Evolutionary conservation across 345 rosid genomes (phyloP).

Genomic region (Combretum micranthum): DNA sequence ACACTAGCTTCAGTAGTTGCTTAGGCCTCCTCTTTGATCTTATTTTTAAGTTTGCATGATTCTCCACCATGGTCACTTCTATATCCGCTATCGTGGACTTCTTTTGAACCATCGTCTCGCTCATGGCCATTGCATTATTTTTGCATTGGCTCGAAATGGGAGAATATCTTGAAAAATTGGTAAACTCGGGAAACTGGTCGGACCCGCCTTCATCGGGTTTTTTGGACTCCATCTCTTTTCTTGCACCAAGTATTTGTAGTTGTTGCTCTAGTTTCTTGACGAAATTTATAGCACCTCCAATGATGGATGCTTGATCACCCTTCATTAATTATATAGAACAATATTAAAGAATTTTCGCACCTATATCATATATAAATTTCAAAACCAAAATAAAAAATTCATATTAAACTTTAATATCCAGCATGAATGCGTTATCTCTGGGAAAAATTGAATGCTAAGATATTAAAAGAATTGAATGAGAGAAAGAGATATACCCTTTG

Average conservation of each 20-base stretch:
- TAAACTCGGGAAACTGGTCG: conserved; percentile 44
- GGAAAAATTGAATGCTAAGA: neutral
- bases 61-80: conserved; percentile 80
- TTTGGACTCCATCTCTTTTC: conserved; percentile 21
- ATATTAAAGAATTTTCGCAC: too few species aligned
- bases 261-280: conserved; percentile 42
- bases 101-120: conserved; percentile 12
- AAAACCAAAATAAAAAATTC: too few species aligned
- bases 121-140: conserved; percentile 12
- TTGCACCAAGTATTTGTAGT: conserved; percentile 21
- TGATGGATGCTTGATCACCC: conserved; percentile 52
- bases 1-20: conserved; percentile 59
- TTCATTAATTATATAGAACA: too few species aligned
- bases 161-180: conserved; percentile 51
- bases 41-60: conserved; percentile 76
- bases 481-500: conserved; percentile 48
- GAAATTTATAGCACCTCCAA: conserved; percentile 45
- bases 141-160: conserved; percentile 2
- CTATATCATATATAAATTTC: too few species aligned
- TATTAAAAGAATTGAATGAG: neutral
- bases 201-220: conserved; percentile 16
- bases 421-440: neutral
- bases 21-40: conserved; percentile 59
- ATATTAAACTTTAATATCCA: too few species aligned
- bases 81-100: conserved; percentile 44